These are phyloP conservation scores for Rubia yunnanensis DNA, from an alignment of 257 asterid genomes.

Conservation along the genomic window DNA sequence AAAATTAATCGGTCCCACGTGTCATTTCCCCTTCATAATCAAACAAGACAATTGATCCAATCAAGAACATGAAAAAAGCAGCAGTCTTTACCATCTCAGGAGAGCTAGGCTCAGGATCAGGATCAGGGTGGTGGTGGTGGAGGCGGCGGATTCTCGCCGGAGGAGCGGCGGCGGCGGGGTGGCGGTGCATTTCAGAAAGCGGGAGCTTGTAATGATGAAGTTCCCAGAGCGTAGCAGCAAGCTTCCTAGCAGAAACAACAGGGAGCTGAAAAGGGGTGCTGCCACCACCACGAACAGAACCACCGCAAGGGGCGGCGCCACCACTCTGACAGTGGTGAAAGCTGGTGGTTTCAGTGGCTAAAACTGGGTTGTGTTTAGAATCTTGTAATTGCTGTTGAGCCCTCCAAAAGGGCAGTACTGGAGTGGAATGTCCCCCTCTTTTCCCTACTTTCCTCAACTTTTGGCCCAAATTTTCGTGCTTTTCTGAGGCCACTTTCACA, in stretches of 20 bases:
- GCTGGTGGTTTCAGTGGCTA: neutral
- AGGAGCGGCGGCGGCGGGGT: conserved; percentile 20
- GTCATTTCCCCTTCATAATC: neutral
- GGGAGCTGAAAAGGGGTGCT: conserved; percentile 22
- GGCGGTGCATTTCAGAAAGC: conserved; percentile 53
- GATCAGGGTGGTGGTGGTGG: conserved; percentile 21
- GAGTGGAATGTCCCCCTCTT: conserved; percentile 75
- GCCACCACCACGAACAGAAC: neutral
- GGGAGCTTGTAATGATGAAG: conserved; percentile 51
- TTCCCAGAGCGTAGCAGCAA: conserved; percentile 83
- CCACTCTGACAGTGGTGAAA: neutral
- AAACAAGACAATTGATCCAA: neutral
- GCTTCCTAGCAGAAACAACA: conserved; percentile 66
- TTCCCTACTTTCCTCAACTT: conserved; percentile 77
- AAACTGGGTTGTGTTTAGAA: conserved; percentile 14
- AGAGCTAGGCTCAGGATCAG: conserved; percentile 41
- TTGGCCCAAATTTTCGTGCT: conserved; percentile 63
- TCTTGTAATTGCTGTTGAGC: conserved; percentile 17
- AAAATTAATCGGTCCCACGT: neutral
- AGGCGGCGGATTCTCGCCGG: conserved; percentile 61
- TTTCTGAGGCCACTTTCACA: conserved; percentile 58
- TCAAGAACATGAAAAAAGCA: neutral
- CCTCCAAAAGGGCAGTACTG: conserved; percentile 68
- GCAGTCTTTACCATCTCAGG: conserved; percentile 51
- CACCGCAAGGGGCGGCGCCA: neutral